These are phyloP conservation scores for Fusarium torreyae DNA, from an alignment of 2,329 filamentous ascomycete species.

Conservation along the genomic window DNA sequence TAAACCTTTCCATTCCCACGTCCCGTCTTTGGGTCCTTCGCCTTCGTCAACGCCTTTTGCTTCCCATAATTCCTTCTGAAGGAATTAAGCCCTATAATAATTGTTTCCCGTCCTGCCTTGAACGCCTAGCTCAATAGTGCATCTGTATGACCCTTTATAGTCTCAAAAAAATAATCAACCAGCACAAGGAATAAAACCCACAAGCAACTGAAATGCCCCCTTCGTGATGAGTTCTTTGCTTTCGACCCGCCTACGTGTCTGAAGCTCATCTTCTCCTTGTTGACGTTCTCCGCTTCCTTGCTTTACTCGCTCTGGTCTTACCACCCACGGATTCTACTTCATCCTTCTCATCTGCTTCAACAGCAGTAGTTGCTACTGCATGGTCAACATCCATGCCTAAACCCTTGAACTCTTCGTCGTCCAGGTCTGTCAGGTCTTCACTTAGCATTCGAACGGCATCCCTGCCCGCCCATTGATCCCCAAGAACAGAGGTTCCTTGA, in stretches of 20 bases:
- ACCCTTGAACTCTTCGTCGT: constrained; percentile 89
- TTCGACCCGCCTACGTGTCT: constrained; percentile 1
- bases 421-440: constrained; percentile 91
- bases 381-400: constrained; percentile 70
- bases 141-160: constrained; percentile 42
- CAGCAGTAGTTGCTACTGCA: constrained; percentile 48
- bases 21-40: constrained; percentile 16
- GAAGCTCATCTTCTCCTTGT: constrained; percentile 53
- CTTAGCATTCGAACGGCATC: constrained; percentile 79
- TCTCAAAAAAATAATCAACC: constrained; percentile 33
- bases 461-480: constrained; percentile 76
- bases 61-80: constrained; percentile 32
- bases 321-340: constrained; percentile 39
- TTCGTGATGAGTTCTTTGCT: constrained; percentile 31
- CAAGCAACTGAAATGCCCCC: constrained; percentile 24
- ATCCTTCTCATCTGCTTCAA: constrained; percentile 47
- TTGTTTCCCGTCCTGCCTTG: constrained; percentile 37
- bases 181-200: constrained; percentile 13
- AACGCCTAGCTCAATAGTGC: constrained; percentile 49
- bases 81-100: constrained; percentile 29
- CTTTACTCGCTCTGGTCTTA: constrained; percentile 51
- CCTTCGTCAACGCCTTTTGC: constrained; percentile 43
- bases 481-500: constrained; percentile 82
- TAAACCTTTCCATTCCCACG: constrained; percentile 19
- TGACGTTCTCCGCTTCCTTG: constrained; percentile 56